Evolutionary conservation across 139 green algal species (phyloP).

Genomic region (Ettlia oleoabundans): DNA sequence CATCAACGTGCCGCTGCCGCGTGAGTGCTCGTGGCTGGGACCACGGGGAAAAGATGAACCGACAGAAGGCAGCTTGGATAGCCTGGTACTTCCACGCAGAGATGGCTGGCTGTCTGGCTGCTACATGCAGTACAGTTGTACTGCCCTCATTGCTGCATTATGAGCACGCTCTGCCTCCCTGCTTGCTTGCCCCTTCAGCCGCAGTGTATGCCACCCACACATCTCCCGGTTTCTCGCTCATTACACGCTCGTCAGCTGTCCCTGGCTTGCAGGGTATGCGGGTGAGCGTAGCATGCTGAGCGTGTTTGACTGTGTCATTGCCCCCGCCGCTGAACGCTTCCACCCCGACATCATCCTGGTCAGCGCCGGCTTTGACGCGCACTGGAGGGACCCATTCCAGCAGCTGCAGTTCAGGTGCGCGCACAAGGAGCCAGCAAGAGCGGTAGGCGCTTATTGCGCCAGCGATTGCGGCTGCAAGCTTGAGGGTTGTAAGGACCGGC

Average conservation of each 20-base stretch:
- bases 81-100: not conserved
- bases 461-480: not conserved
- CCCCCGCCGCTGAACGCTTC: slow-evolving; percentile 75
- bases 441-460: not conserved
- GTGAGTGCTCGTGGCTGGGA: slow-evolving; percentile 20
- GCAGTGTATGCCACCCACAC: no score
- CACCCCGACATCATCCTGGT: slow-evolving; percentile 85
- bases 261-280: slow-evolving; percentile 19
- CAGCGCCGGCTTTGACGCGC: slow-evolving; percentile 86
- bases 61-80: not conserved
- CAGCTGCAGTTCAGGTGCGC: slow-evolving; percentile 22
- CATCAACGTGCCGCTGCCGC: slow-evolving; percentile 87
- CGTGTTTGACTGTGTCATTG: slow-evolving; percentile 73
- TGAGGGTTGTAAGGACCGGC: no score
- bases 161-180: no score
- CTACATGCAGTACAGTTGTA: no score
- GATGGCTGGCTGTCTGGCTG: not conserved
- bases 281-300: slow-evolving; percentile 12
- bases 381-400: slow-evolving; percentile 86
- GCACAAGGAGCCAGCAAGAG: no score
- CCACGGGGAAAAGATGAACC: no score
- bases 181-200: no score
- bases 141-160: no score
- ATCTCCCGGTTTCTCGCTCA: no score
- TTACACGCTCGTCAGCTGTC: no score